Evolutionary conservation across 2,329 filamentous ascomycete genomes (phyloP).

Genomic region (Thelonectria blattea): DNA sequence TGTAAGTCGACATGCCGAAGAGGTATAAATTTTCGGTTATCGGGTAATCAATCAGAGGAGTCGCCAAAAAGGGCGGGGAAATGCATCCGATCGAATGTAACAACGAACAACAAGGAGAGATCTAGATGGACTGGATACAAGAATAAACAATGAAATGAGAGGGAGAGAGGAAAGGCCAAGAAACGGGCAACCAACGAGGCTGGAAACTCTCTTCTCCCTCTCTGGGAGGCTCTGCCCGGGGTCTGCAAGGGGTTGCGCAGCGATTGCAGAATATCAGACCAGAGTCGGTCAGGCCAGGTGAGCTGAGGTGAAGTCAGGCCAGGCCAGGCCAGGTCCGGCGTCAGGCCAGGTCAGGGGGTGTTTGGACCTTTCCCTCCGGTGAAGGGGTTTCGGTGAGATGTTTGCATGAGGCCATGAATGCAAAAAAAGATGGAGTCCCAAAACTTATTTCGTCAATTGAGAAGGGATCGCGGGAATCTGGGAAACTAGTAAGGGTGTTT

Average conservation of each 20-base stretch:
- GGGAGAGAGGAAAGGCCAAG: neutral
- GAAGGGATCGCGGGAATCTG: slow-evolving; percentile 5
- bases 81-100: neutral
- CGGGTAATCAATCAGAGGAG: too few relatives aligned
- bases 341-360: neutral
- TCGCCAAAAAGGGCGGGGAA: neutral
- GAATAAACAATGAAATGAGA: neutral
- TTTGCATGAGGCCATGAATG: slow-evolving; percentile 29
- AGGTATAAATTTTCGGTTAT: neutral
- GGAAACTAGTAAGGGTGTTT: slow-evolving; percentile 1
- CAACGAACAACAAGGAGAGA: neutral
- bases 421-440: too few relatives aligned
- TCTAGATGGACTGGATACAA: neutral
- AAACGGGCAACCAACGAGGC: neutral
- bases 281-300: slow-evolving; percentile 29
- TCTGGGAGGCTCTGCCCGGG: neutral
- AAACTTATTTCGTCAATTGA: neutral
- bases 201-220: neutral
- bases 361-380: slow-evolving; percentile 31
- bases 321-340: slow-evolving; percentile 7
- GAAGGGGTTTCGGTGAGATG: slow-evolving; percentile 37
- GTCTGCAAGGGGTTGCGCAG: neutral
- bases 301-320: slow-evolving; percentile 29
- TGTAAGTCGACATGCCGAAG: slow-evolving; percentile 12
- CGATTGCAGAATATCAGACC: slow-evolving; percentile 21